Base-by-base conservation (phyloP, 352 stramenopile genomes). In the Phytophthora chlamydospora region DNA sequence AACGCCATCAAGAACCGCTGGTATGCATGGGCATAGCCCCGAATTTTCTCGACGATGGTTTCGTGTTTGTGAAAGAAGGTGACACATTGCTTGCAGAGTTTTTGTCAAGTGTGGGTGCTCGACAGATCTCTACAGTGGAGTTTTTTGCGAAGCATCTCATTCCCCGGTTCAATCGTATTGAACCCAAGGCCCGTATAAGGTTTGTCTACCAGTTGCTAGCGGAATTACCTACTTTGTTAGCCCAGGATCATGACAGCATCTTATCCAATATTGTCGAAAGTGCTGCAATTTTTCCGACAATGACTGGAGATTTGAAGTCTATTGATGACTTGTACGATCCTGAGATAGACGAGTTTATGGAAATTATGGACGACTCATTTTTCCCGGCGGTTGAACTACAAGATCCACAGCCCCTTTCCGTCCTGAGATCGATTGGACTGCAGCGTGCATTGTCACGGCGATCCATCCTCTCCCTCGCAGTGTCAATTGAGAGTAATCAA, bases 271-370 rank as follows among this genome's bases (percentile, higher is more conserved):
- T 83, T 41, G 32, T 90, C 2, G 76, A 88, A 43, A 77, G 43
- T 31, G 58, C 73, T n/a, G 48, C 56, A n/a, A 86, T 91, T 42
- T 89, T 90, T 43, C 78, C 80, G 11, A 76, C 80, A 33, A 73
- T 82, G 56, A 71, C 57, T 29, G 80, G 83, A 41, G 75, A 84
- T 17, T 41, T 85, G 38, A 86, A 80, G 31, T 66, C 64, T 10
- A 88, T 91, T 64, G 67, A 62, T 11, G 76, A 90, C 39, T 61
- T 91, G 41, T 91, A 88, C 34, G 83, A 91, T 33, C 83, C 83
- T 29, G 83, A 91, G 35, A 83, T 91, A 29, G 73, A 89, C 27
- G 76, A 86, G 21, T 90, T 91, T 56, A 59, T 63, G 17, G 76
- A 77, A 21, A 82, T 91, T 19, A 89, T 91, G 76, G 75, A 90